Evolutionary conservation across 2,329 filamentous ascomycete species (phyloP).

Genomic region (Lachnellula suecica): DNA sequence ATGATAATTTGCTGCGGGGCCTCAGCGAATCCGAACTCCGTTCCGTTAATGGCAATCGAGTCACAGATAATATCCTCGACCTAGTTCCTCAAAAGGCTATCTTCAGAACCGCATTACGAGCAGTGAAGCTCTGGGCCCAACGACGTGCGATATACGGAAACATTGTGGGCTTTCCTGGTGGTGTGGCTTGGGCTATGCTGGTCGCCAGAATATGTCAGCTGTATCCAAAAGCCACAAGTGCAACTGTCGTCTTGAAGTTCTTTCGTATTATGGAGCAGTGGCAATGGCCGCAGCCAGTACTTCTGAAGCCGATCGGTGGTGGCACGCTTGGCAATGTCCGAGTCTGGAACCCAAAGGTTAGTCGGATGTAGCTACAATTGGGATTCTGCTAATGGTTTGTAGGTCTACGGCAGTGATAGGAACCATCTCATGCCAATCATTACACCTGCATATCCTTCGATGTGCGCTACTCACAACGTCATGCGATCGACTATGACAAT

Average conservation of each 20-base stretch:
- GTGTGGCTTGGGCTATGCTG: slow-evolving; percentile 97
- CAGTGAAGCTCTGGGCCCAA: slow-evolving; percentile 96
- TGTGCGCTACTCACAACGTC: slow-evolving; percentile 97
- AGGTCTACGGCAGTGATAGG: slow-evolving; percentile 51
- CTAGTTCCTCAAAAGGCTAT: slow-evolving; percentile 87
- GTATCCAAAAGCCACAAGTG: slow-evolving; percentile 87
- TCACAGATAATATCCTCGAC: slow-evolving; percentile 87
- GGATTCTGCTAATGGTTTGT: slow-evolving; percentile 23
- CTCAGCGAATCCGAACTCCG: slow-evolving; percentile 84
- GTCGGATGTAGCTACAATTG: slow-evolving; percentile 19
- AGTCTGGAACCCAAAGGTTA: slow-evolving; percentile 90
- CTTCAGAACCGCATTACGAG: slow-evolving; percentile 84
- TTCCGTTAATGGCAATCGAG: slow-evolving; percentile 89
- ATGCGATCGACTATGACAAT: slow-evolving; percentile 81
- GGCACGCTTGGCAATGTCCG: slow-evolving; percentile 77
- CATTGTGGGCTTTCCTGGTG: slow-evolving; percentile 93
- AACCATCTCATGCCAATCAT: slow-evolving; percentile 97
- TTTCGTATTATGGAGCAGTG: slow-evolving; percentile 89
- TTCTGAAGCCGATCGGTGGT: slow-evolving; percentile 84
- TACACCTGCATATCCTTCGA: slow-evolving; percentile 93
- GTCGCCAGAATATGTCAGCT: slow-evolving; percentile 94
- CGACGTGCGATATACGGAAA: slow-evolving; percentile 91
- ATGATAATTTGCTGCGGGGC: slow-evolving; percentile 81
- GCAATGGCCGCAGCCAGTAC: slow-evolving; percentile 92
- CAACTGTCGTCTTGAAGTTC: slow-evolving; percentile 89